Evolutionary conservation across 2,329 filamentous ascomycete genomes (phyloP), one percentile per base, ranked within the genome.

Genomic region (Dactylellina cionopaga): DNA sequence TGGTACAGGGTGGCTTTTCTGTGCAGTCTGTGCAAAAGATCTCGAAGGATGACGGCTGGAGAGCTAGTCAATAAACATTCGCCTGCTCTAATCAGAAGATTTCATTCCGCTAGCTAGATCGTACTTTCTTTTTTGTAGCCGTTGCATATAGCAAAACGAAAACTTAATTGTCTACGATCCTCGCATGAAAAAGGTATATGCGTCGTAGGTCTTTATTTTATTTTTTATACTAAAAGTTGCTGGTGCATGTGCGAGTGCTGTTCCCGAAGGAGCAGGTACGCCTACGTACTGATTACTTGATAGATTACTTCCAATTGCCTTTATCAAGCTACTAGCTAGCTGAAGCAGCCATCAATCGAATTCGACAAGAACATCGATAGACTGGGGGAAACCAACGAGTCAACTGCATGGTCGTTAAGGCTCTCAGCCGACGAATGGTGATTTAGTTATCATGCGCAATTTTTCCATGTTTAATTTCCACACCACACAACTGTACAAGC

Each of bases 401-500:
- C n/a, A 44, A 5, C 41, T 15, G 17, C 15, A 22, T 3, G 17
- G 49, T 27, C n/a, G 11, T 15, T 39, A 35, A 15, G 9, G 22
- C 27, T 15, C 35, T 60, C 64, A 69, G 64, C 64, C 62, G 55
- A 62, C 39, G 43, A 54, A 44, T 59, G 37, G n/a, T 52, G 62
- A 59, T 47, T 44, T 44, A n/a, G 24, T 60, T 46, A 43, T 60
- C 44, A 35, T 68, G 63, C 59, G 63, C 54, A 69, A 69, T 54
- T 69, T 69, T 55, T 27, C 25, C n/a, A 69, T 59, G 37, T 62
- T 62, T 69, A 69, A 69, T 69, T 69, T 69, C 64, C 64, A 69
- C 55, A 22, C 43, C 33, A 65, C n/a, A n/a, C n/a, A n/a, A n/a
- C n/a, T n/a, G 47, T 37, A 51, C 49, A 69, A 54, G 35, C 47